phyloP scores from a whole-genome alignment of 345 rosid species.

The Chamaenerion angustifolium region DNA sequence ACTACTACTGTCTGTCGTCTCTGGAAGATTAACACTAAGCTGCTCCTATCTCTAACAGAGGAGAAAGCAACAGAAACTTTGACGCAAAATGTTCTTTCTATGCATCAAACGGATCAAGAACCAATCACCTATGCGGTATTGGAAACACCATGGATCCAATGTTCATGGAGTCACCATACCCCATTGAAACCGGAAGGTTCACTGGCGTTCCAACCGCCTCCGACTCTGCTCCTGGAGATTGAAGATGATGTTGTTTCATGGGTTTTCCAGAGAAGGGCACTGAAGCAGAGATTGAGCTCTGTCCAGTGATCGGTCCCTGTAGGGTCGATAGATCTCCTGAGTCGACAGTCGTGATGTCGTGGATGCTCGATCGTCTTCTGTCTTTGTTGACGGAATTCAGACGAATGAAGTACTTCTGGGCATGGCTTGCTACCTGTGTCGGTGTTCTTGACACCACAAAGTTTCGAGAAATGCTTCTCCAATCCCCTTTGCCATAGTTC shows the following conservation, averaged over 20 bases:
- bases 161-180: background rate
- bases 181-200: conserved; percentile 6
- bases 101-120: no score
- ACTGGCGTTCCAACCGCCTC: conserved; percentile 14
- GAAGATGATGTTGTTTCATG: conserved; percentile 6
- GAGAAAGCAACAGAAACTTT: no score
- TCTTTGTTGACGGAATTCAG: conserved; percentile 15
- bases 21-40: no score
- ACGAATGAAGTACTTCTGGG: conserved; percentile 17
- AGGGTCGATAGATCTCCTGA: conserved; percentile 10
- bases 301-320: conserved; percentile 15
- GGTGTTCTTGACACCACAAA: conserved; percentile 15
- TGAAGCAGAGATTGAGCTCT: conserved; percentile 4
- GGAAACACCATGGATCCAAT: background rate
- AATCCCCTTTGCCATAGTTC: conserved; percentile 15
- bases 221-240: conserved; percentile 4
- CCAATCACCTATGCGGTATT: background rate
- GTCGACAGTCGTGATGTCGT: conserved; percentile 12
- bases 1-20: no score
- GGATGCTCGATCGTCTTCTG: conserved; percentile 16
- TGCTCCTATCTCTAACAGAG: no score
- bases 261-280: conserved; percentile 8
- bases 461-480: conserved; percentile 19
- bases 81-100: no score
- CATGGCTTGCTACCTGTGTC: conserved; percentile 19